Base-by-base conservation (phyloP, 2,329 filamentous ascomycete genomes). In the Phialophora verrucosa region DNA sequence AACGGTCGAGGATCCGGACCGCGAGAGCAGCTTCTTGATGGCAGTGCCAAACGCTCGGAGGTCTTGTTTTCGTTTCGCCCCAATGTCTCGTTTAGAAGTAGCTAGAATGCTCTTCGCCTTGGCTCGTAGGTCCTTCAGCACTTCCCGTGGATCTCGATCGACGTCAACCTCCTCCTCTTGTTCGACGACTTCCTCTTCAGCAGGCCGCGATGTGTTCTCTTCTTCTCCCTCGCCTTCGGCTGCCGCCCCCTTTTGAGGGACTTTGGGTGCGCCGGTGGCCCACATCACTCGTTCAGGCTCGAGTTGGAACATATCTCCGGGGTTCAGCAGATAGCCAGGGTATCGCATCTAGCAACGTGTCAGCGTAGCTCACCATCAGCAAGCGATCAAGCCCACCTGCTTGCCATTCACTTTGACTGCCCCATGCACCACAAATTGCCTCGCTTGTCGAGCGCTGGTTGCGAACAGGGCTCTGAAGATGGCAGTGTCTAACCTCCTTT, bases 281-380 rank as follows among this genome's bases (percentile, higher is more conserved):
- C 86, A 93, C 79, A 99, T 85, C 64, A 99, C 95, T 73, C 90
- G 88, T 47, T 97, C 92, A 42, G 91, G 85, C 23, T 97, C 91
- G 73, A 99, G 94, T 77, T 96, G 92, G 84, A 99, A 99, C 88
- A 99, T 92, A 78, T 99, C 95, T 72, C 95, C 95, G 2, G 95
- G 96, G 78, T 99, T 99, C 47, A 99, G 86, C 71, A 93, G 88
- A 78, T 99, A 99, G 63, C 92, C 91, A 8, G 95, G 93, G 76
- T 95, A 91, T 70, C 86, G 84, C 91, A 98, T 97, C 94, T 97
- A 72, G n/a, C n/a, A 8, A 63, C 31, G 8, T 62, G 63, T 71
- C 29, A 70, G 68, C 51, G n/a, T 23, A 27, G 38, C 29, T 31
- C 2, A 32, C 3, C 42, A 6, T n/a, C 42, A 11, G 31, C 2